Evolutionary conservation across 495 filamentous ascomycete species (phyloP), one percentile per base, ranked within the genome.

Genomic region (Oidiodendron maius): DNA sequence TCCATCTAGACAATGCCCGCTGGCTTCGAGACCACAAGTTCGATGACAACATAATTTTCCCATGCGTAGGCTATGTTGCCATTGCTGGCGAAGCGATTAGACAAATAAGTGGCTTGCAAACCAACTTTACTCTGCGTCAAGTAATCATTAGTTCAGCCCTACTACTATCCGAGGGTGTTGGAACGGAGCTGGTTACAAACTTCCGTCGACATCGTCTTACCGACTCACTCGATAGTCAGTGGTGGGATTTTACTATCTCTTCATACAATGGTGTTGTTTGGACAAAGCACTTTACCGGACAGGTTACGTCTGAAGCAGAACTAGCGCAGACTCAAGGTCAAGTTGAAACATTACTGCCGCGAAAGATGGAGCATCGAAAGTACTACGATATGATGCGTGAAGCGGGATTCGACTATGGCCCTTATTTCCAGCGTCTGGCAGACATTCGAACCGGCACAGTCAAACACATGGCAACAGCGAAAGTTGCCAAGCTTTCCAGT

Each of bases 61-160:
- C 64, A 0, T 71, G 65, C 40, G 73, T 71, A 0, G 52, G 48
- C n/a, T 76, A 75, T 40, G 45, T 76, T 12, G 62, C 67, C 41
- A 6, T 42, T 2, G 40, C 20, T 11, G 22, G 17, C 40, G 75
- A 78, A 46, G 75, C 75, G 0, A 59, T 59, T 11, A 46, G 60
- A 0, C 74, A 75, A 36, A 46, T 65, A 26, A 37, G 38, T 10
- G 24, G 18, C 1, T 16, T 10, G 32, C 39, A 55, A 10, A n/a
- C n/a, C n/a, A 24, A 21, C 18, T 37, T 3, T 3, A 22, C 39
- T 13, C 48, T 58, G 4, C 44, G 24, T 16, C 1, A 42, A 5
- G 9, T 52, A 11, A 1, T 2, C 3, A 20, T 45, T 28, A 45
- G 24, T 4, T 55, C 13, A 22, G 61, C 53, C 22, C n/a, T 66